Conservation (phyloP, 2,329 filamentous ascomycete genomes). For the Epichloe gansuensis region DNA sequence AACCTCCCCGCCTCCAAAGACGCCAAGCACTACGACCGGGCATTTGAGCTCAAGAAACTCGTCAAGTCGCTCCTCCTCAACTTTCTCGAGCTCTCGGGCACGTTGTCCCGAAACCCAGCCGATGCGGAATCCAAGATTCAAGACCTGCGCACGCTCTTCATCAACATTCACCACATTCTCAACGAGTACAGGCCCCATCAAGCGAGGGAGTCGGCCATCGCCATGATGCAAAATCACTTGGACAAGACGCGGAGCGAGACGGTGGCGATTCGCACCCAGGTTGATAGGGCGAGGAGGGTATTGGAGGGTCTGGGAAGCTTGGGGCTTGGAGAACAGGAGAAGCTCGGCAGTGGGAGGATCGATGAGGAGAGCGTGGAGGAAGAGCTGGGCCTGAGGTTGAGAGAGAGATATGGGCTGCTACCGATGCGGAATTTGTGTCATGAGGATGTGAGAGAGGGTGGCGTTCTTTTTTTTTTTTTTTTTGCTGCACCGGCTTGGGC, state of each 20-base stretch:
- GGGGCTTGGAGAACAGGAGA: constrained; percentile 14
- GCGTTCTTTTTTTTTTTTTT: not conserved
- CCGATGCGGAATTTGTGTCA: constrained; percentile 29
- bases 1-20: constrained; percentile 31
- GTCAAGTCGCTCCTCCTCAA: constrained; percentile 78
- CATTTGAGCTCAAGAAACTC: constrained; percentile 60
- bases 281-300: constrained; percentile 60
- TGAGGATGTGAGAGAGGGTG: not conserved
- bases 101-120: constrained; percentile 16
- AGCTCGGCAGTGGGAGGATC: constrained; percentile 4
- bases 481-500: not conserved
- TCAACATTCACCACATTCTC: constrained; percentile 86
- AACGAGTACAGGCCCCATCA: constrained; percentile 94
- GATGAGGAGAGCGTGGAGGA: constrained; percentile 8
- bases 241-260: constrained; percentile 64
- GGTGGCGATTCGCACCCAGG: constrained; percentile 50
- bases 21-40: constrained; percentile 47
- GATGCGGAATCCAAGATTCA: constrained; percentile 59
- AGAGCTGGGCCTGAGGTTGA: constrained; percentile 13
- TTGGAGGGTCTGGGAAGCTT: constrained; percentile 55
- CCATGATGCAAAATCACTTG: constrained; percentile 77
- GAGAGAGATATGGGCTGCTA: constrained; percentile 28
- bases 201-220: constrained; percentile 74
- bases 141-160: constrained; percentile 69
- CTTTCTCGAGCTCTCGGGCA: constrained; percentile 71